Evolutionary conservation across 805 yeast species (phyloP), one percentile per base, ranked within the genome.

Genomic region (Metschnikowia gelsemii): DNA sequence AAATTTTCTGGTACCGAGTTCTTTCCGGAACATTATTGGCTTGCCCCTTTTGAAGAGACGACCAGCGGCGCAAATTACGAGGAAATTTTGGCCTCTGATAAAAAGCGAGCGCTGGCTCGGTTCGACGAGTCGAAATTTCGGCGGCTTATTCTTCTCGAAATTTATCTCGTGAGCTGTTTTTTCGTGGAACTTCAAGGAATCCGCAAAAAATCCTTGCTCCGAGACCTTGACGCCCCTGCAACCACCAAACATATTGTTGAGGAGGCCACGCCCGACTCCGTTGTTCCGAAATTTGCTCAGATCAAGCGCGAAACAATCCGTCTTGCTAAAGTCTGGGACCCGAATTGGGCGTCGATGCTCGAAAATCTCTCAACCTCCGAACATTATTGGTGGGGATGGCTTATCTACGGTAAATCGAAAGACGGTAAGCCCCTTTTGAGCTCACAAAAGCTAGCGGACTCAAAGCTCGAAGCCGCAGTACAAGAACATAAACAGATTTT

Each of bases 351-450:
- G 12, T 57, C 50, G 25, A 40, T 65, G 33, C 43, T 68, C 9
- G 63, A 56, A 37, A 60, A 57, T 13, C 29, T 67, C 23, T 45
- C 54, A 1, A 33, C 47, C 2, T 49, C 62, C 1, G 75, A 70
- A 36, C 55, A 55, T 21, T 40, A 50, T 18, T 68, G 73, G 75
- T 64, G 68, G 68, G 60, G 59, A 5, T 69, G 72, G 70, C 54
- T 70, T 17, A 50, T 69, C 3, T 60, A 64, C 45, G 66, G 67
- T 8, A 68, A 68, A 37, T 68, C 64, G n/a, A 50, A 44, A 7
- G 58, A 61, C 3, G 62, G 63, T 17, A 37, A 13, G 12, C 54
- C 66, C 8, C 50, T 66, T 13, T 57, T 66, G 31, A 42, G 47
- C 5, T 53, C 58, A 17, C 57, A 52, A 25, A 27, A 41, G 1